Conservation (phyloP, 768 basidiomycete species). For the Termitomyces sp. region DNA sequence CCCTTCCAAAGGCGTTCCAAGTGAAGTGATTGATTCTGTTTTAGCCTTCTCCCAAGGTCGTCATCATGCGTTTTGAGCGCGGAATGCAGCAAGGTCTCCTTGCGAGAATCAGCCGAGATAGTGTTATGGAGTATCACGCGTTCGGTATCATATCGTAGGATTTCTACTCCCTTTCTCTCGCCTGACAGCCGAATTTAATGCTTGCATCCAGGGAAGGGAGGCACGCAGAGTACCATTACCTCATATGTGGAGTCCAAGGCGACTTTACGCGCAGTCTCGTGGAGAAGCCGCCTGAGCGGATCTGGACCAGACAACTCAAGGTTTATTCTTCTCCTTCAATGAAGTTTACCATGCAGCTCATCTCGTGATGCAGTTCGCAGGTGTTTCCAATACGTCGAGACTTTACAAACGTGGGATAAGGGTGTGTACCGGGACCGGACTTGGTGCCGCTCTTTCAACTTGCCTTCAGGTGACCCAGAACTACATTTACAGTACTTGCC, state of each 20-base stretch:
- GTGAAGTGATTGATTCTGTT: slow-evolving; percentile 6
- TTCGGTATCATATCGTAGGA: slow-evolving; percentile 81
- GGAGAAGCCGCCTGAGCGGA: slow-evolving; percentile 62
- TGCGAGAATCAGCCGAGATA: slow-evolving; percentile 73
- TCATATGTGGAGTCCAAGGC: slow-evolving; percentile 84
- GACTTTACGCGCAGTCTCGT: slow-evolving; percentile 79
- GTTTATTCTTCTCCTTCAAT: slow-evolving; percentile 31
- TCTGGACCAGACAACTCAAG: slow-evolving; percentile 85
- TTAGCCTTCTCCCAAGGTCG: slow-evolving; percentile 81
- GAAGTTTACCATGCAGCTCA: slow-evolving; percentile 1
- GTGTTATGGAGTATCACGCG: slow-evolving; percentile 81
- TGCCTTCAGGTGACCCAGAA: slow-evolving; percentile 65
- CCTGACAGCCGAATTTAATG: background rate
- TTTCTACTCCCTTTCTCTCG: slow-evolving; percentile 5
- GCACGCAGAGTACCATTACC: slow-evolving; percentile 72
- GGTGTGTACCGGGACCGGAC: slow-evolving; percentile 82
- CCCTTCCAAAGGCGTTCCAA: background rate
- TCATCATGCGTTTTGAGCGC: slow-evolving; percentile 73
- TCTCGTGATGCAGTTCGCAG: slow-evolving; percentile 55
- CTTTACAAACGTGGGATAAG: slow-evolving; percentile 81
- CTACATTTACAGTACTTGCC: background rate
- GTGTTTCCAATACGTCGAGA: slow-evolving; percentile 76
- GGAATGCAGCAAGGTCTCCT: slow-evolving; percentile 87
- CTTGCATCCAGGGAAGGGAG: slow-evolving; percentile 57
- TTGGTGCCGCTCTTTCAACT: slow-evolving; percentile 79